Base-by-base conservation (phyloP, 768 basidiomycete genomes). In the Pseudohyphozyma bogoriensis region DNA sequence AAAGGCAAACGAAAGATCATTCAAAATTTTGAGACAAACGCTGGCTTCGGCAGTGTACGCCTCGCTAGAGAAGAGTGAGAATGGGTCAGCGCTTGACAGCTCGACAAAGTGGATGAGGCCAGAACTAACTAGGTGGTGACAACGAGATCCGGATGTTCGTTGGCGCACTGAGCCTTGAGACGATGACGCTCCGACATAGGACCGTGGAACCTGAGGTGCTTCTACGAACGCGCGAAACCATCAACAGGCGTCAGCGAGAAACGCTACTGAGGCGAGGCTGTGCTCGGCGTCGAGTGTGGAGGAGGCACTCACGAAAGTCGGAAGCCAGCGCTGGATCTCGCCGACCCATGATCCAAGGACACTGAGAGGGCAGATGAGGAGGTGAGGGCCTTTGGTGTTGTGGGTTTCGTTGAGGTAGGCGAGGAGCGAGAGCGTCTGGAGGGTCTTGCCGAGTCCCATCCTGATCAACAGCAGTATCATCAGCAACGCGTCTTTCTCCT, bases 41-140 rank as follows among this genome's bases (percentile, higher is more conserved):
- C 6, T 20, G 40, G 81, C 76, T 55, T 84, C 81, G 37, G 79
- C 75, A 57, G 78, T 79, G 61, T 81, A 85, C 1, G 75, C 68
- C 32, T 87, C 85, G 67, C n/a, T n/a, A n/a, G n/a, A n/a, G n/a
- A n/a, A n/a, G n/a, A n/a, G n/a, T n/a, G n/a, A n/a, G n/a, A n/a
- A n/a, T n/a, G n/a, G n/a, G n/a, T n/a, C n/a, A n/a, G n/a, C n/a
- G n/a, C n/a, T n/a, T n/a, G n/a, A n/a, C n/a, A n/a, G n/a, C n/a
- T n/a, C n/a, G n/a, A n/a, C n/a, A n/a, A n/a, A n/a, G n/a, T n/a
- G n/a, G n/a, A n/a, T n/a, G n/a, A n/a, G n/a, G n/a, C n/a, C n/a
- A n/a, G n/a, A n/a, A n/a, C n/a, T n/a, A n/a, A n/a, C n/a, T 86
- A 86, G 2, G 85, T 86, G 33, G 85, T 84, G 58, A 86, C 70